Evolutionary conservation across 768 basidiomycete species (phyloP).

Genomic region (Tulasnella sp.): DNA sequence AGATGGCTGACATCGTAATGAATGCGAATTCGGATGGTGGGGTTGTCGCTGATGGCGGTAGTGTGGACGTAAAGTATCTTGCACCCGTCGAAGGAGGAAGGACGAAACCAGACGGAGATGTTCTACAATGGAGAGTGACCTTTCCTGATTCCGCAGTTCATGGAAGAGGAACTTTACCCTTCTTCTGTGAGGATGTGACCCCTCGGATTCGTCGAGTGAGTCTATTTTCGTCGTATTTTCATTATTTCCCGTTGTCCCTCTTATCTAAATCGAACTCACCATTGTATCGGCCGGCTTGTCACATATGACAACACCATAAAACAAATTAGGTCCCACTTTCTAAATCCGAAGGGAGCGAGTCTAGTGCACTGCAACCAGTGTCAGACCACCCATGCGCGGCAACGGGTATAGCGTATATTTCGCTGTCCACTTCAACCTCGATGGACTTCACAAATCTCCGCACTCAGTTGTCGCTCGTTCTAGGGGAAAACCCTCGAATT

Average conservation of each 20-base stretch:
- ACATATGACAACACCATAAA: neutral
- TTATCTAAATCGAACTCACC: neutral
- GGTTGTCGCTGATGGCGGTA: conserved; percentile 29
- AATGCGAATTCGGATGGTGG: conserved; percentile 24
- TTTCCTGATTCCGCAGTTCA: conserved; percentile 30
- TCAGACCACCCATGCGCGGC: conserved; percentile 50
- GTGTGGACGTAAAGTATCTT: conserved; percentile 34
- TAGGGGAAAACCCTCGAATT: conserved; percentile 32
- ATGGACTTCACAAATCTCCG: neutral
- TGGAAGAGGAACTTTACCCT: conserved; percentile 40
- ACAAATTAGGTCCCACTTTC: conserved; percentile 7
- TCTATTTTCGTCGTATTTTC: conserved; percentile 15
- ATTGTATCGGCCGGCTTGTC: neutral
- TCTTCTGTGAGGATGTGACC: conserved; percentile 69
- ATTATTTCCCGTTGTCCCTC: too few relatives aligned
- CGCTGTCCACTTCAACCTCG: conserved; percentile 33
- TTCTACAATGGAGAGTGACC: conserved; percentile 53
- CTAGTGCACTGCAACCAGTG: conserved; percentile 46
- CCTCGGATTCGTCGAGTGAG: conserved; percentile 51
- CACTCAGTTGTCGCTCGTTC: conserved; percentile 40
- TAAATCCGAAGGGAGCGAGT: neutral
- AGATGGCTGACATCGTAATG: conserved; percentile 48
- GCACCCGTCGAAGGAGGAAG: conserved; percentile 43
- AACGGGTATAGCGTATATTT: conserved; percentile 44
- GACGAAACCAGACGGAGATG: conserved; percentile 45